Evolutionary conservation across 805 yeast species (phyloP), one percentile per base, ranked within the genome.

Genomic region (Metschnikowia amazonensis): DNA sequence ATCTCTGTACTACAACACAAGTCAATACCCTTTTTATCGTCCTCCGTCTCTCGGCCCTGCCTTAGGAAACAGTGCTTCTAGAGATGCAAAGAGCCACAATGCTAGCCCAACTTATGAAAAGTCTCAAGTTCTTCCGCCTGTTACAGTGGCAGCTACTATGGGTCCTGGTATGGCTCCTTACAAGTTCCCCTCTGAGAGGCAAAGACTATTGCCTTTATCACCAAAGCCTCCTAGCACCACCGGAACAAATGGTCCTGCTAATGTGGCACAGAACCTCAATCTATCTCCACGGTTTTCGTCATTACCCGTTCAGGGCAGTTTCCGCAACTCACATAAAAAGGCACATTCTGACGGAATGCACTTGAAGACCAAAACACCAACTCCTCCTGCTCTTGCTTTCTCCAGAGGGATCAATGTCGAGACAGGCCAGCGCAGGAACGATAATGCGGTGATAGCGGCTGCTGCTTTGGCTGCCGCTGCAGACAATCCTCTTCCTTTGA

Each of bases 381-480:
- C 47, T 5, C 63, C 62, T 1, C 79, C 80, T 1, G 70, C 69
- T 20, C 74, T 75, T 9, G 69, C 65, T 1, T 49, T 63, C n/a
- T 55, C 66, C 3, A 57, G 74, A 25, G 75, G 74, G 0, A 66
- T 65, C 38, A 65, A 64, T 48, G 56, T 61, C 24, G 62, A 60
- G 48, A 62, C 65, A 13, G 68, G 70, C 1, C 61, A 62, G 46
- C 46, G 72, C 36, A 66, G 62, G 42, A 63, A 56, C 27, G 66
- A 65, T 40, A 77, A 81, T 55, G 88, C 86, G 0, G 73, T 76
- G 55, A 84, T 85, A 7, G 94, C 92, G 0, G 94, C 94, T 1
- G 92, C 90, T 7, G 92, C 92, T 0, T 67, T 86, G 42, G 89
- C 89, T 3, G 88, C 86, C 0, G 94, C 92, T 0, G 90, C 90